A percentile compares a stretch with the other conserved stretches of the same genome.
Evolutionary conservation across 2,329 filamentous ascomycete species (phyloP).

Genomic region (Plectosphaerella plurivora): DNA sequence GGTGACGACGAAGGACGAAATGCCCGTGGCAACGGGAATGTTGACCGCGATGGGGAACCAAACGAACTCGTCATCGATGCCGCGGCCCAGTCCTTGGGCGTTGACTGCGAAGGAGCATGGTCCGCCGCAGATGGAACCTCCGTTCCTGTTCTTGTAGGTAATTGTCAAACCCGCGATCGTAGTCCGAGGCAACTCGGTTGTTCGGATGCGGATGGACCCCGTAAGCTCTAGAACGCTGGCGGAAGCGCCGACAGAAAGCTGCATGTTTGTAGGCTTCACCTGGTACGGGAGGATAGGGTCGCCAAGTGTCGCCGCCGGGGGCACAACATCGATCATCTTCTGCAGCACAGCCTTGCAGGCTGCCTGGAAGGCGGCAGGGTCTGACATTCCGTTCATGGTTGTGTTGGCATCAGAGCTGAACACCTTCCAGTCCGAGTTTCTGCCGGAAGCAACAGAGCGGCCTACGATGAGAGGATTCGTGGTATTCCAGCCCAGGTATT

Average conservation of each 20-base stretch:
- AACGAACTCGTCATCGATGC: conserved; percentile 57
- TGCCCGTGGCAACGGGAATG: conserved; percentile 53
- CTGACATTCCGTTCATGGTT: conserved; percentile 45
- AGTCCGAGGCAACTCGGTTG: conserved; percentile 37
- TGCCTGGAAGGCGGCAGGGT: conserved; percentile 36
- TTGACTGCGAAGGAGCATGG: conserved; percentile 40
- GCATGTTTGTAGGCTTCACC: conserved; percentile 54
- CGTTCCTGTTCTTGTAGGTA: conserved; percentile 51
- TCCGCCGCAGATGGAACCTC: conserved; percentile 38
- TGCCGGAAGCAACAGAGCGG: conserved; percentile 34
- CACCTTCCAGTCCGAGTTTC: conserved; percentile 51
- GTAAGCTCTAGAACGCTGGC: conserved; percentile 44
- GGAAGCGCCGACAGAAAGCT: conserved; percentile 46
- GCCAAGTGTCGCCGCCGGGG: conserved; percentile 42
- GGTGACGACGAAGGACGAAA: conserved; percentile 56
- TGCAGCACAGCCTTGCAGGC: conserved; percentile 49
- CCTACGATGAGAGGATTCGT: conserved; percentile 52
- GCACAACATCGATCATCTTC: conserved; percentile 59
- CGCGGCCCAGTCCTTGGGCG: conserved; percentile 42
- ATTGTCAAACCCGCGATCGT: conserved; percentile 44
- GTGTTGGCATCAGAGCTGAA: conserved; percentile 52
- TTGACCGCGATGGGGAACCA: conserved; percentile 45
- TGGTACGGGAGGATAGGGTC: conserved; percentile 51
- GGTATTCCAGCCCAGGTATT: conserved; percentile 51
- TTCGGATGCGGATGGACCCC: conserved; percentile 54